Evolutionary conservation across 108 stramenopile genomes (phyloP).

Genomic region (Skeletonema menzelii): DNA sequence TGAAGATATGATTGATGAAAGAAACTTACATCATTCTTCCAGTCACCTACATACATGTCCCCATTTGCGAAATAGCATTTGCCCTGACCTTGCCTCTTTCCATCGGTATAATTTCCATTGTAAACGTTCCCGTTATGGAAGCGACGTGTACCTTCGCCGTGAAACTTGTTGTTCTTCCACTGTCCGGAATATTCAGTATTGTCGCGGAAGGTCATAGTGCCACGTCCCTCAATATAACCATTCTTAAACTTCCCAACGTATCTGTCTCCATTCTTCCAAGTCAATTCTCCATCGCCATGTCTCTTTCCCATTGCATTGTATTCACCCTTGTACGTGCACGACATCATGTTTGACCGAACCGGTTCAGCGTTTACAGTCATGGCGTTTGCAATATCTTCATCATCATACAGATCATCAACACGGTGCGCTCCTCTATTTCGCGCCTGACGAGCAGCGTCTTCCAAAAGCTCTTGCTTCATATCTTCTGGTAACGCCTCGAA

Average conservation of each 20-base stretch:
- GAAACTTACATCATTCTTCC: slow-evolving; percentile 42
- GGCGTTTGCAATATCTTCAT: slow-evolving; percentile 18
- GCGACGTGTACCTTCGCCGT: slow-evolving; percentile 55
- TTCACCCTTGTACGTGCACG: slow-evolving; percentile 49
- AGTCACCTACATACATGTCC: slow-evolving; percentile 57
- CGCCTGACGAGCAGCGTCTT: slow-evolving; percentile 14
- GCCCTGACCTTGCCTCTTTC: slow-evolving; percentile 60
- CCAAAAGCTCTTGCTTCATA: slow-evolving; percentile 27
- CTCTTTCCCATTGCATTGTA: slow-evolving; percentile 53
- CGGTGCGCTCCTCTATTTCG: neutral
- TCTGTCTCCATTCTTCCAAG: slow-evolving; percentile 61
- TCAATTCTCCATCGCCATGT: slow-evolving; percentile 59
- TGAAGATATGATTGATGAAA: too few relatives aligned
- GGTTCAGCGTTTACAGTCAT: slow-evolving; percentile 6
- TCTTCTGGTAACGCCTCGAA: slow-evolving; percentile 33
- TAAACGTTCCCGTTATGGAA: slow-evolving; percentile 70
- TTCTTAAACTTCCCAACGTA: slow-evolving; percentile 62
- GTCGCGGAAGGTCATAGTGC: slow-evolving; percentile 53
- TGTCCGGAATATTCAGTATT: slow-evolving; percentile 66
- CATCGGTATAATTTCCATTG: slow-evolving; percentile 43
- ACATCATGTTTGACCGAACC: neutral
- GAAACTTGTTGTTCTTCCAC: slow-evolving; percentile 61
- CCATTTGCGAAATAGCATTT: slow-evolving; percentile 63
- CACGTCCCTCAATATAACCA: slow-evolving; percentile 58
- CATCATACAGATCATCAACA: slow-evolving; percentile 20